phyloP scores from a whole-genome alignment of 2,329 filamentous ascomycete species.

The Cladosporium velox region DNA sequence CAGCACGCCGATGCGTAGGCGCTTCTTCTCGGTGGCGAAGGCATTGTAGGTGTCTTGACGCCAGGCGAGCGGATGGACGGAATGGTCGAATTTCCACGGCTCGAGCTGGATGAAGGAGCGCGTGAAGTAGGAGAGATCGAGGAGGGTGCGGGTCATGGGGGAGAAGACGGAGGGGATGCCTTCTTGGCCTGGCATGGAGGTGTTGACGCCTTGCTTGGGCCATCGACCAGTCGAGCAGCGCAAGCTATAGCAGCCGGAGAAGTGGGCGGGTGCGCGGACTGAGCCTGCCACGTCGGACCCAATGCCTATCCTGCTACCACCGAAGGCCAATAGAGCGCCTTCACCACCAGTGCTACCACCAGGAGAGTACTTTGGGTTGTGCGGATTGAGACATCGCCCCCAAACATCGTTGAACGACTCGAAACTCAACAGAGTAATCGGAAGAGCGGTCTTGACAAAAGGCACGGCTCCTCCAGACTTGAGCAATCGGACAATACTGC shows the following conservation, averaged over 20 bases:
- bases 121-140: constrained; percentile 83
- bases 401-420: constrained; percentile 80
- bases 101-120: constrained; percentile 74
- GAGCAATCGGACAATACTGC: constrained; percentile 70
- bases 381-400: constrained; percentile 52
- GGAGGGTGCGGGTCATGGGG: constrained; percentile 84
- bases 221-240: constrained; percentile 87
- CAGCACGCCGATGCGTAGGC: constrained; percentile 73
- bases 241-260: constrained; percentile 83
- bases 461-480: constrained; percentile 87
- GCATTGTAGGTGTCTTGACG: constrained; percentile 61
- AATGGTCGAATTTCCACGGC: constrained; percentile 87
- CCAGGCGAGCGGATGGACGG: constrained; percentile 84
- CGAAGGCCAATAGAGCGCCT: constrained; percentile 75
- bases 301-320: constrained; percentile 81
- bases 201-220: constrained; percentile 81
- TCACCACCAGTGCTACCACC: constrained; percentile 89
- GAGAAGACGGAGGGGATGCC: constrained; percentile 87
- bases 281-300: constrained; percentile 90
- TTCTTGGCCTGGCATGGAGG: constrained; percentile 90
- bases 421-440: constrained; percentile 82
- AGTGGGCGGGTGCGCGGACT: constrained; percentile 83
- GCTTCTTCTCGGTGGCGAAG: constrained; percentile 62
- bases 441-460: constrained; percentile 90
- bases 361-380: constrained; percentile 61